Conservation (phyloP, 2,329 filamentous ascomycete species). For the Elsinoe batatas region DNA sequence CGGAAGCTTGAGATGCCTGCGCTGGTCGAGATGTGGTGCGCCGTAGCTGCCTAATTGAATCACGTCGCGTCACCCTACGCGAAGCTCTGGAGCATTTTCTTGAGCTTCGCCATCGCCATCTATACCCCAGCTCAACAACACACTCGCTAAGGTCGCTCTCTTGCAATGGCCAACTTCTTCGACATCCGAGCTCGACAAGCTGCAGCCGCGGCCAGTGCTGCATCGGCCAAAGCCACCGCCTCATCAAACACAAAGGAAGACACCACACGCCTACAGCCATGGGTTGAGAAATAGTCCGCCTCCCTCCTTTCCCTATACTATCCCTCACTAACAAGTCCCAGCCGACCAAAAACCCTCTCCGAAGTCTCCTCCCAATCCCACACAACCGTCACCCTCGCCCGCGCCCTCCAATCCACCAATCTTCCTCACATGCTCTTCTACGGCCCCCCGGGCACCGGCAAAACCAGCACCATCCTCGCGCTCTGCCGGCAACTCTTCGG, state of each 20-base stretch:
- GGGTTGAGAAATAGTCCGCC: conserved; percentile 95
- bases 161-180: conserved; percentile 78
- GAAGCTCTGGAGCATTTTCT: not conserved
- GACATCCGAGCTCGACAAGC: conserved; percentile 77
- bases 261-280: conserved; percentile 63
- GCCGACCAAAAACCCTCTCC: conserved; percentile 82
- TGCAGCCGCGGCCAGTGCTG: conserved; percentile 60
- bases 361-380: conserved; percentile 98
- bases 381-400: conserved; percentile 82
- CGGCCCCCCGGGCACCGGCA: conserved; percentile 91
- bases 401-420: conserved; percentile 92
- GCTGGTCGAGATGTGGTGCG: not conserved
- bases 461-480: conserved; percentile 94
- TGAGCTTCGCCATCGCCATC: not conserved
- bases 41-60: conserved; percentile 6
- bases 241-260: conserved; percentile 43
- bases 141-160: not conserved
- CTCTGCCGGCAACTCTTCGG: conserved; percentile 96
- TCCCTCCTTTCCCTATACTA: not conserved
- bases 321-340: conserved; percentile 31
- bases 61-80: conserved; percentile 10
- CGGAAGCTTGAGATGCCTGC: not conserved
- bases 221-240: conserved; percentile 55
- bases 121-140: not conserved
- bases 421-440: conserved; percentile 99